These are phyloP conservation scores for Cyberlindnera xylosilytica DNA, from an alignment of 805 yeast species.

Conservation along the genomic window DNA sequence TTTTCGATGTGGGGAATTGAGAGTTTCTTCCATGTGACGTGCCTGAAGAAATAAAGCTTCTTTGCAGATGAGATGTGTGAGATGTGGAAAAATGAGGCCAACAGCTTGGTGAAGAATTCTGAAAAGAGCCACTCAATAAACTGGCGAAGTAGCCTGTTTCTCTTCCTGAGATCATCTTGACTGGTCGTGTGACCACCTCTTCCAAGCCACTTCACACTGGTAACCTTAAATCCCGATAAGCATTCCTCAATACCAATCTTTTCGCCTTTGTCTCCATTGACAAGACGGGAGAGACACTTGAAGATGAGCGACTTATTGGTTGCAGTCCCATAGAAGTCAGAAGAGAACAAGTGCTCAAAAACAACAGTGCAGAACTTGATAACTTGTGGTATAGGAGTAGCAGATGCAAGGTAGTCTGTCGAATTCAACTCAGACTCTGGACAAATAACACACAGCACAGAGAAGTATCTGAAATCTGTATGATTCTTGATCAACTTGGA, in stretches of 20 bases:
- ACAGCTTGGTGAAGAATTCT: slow-evolving; percentile 41
- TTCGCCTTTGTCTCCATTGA: slow-evolving; percentile 39
- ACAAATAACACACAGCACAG: slow-evolving; percentile 36
- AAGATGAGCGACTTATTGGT: slow-evolving; percentile 44
- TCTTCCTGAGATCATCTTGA: slow-evolving; percentile 39
- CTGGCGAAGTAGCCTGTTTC: slow-evolving; percentile 33
- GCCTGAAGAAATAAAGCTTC: slow-evolving; percentile 50
- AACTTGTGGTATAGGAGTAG: slow-evolving; percentile 35
- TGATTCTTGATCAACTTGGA: slow-evolving; percentile 33
- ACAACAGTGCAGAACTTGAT: slow-evolving; percentile 40
- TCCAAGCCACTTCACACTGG: slow-evolving; percentile 56
- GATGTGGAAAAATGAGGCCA: slow-evolving; percentile 60
- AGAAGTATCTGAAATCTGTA: slow-evolving; percentile 30
- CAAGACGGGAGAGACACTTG: slow-evolving; percentile 33
- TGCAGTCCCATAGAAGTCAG: slow-evolving; percentile 48
- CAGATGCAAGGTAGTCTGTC: slow-evolving; percentile 30
- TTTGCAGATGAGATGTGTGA: slow-evolving; percentile 50
- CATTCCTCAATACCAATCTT: slow-evolving; percentile 32
- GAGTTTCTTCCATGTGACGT: slow-evolving; percentile 50
- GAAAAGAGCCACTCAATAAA: slow-evolving; percentile 61
- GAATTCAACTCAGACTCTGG: slow-evolving; percentile 11
- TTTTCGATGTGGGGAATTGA: slow-evolving; percentile 38
- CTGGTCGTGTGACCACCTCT: slow-evolving; percentile 28
- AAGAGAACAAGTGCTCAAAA: slow-evolving; percentile 48
- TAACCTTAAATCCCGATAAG: slow-evolving; percentile 35